These are phyloP conservation scores for Yarrowia divulgata DNA, from an alignment of 805 yeast species.

Conservation along the genomic window DNA sequence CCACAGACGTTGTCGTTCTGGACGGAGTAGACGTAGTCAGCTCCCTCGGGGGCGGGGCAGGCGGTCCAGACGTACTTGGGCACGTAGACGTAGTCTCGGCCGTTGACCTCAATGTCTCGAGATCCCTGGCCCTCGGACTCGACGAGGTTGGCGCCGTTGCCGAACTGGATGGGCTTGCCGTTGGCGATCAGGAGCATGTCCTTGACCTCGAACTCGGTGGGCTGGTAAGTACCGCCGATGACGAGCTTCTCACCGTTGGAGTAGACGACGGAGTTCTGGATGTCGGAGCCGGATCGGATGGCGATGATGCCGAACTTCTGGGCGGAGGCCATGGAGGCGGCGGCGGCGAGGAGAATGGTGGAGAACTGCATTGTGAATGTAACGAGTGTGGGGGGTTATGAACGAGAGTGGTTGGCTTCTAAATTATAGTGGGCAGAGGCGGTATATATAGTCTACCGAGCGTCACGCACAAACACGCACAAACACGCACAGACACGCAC, in stretches of 20 bases:
- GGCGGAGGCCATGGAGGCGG: slow-evolving; percentile 28
- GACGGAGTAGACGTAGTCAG: slow-evolving; percentile 22
- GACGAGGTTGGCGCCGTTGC: slow-evolving; percentile 23
- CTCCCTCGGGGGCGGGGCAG: slow-evolving; percentile 34
- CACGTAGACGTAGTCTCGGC: slow-evolving; percentile 31
- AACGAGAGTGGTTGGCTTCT: slow-evolving; percentile 2
- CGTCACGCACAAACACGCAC: too few relatives aligned
- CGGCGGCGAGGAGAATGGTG: slow-evolving; percentile 27
- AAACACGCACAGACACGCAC: too few relatives aligned
- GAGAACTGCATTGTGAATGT: slow-evolving; percentile 27
- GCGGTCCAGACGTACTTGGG: slow-evolving; percentile 27
- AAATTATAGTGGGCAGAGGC: neutral
- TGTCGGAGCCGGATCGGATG: slow-evolving; percentile 39
- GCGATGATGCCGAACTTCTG: slow-evolving; percentile 33
- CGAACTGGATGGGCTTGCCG: slow-evolving; percentile 36
- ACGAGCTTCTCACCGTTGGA: slow-evolving; percentile 28
- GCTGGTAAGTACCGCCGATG: slow-evolving; percentile 30
- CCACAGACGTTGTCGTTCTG: slow-evolving; percentile 27
- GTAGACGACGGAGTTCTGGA: slow-evolving; percentile 37
- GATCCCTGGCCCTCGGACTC: slow-evolving; percentile 34
- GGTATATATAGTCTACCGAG: neutral
- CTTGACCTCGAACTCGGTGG: slow-evolving; percentile 32
- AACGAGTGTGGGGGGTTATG: slow-evolving; percentile 20
- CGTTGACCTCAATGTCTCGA: slow-evolving; percentile 17
- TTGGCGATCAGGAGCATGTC: slow-evolving; percentile 34